Base-by-base conservation (phyloP, 2,329 filamentous ascomycete genomes). In the Ceratocystis eucalypticola region DNA sequence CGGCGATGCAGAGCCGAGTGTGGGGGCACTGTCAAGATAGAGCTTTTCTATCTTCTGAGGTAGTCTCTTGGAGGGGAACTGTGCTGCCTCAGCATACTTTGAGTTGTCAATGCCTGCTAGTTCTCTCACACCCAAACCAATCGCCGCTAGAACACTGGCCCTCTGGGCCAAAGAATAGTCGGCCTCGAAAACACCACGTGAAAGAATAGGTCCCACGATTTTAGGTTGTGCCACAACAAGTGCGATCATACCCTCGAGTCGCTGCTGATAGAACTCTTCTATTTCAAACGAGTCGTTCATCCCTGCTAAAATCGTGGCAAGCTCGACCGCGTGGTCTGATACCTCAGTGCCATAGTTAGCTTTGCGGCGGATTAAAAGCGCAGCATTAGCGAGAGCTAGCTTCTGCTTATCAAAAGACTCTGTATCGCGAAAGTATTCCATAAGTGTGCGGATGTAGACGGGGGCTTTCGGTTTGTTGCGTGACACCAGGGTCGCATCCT, bases 121-220 rank as follows among this genome's bases (percentile, higher is more conserved):
- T 75, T 97, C 92, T 67, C 93, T 84, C 1, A 89, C 89, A 37
- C 88, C 84, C 0, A 99, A 77, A 0, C 92, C 93, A 3, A 99
- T 78, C 0, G 89, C 86, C 22, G 90, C 87, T 64, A 99, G 85
- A 46, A 97, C 81, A 0, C 88, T 84, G 6, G 88, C 89, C 48
- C 94, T 83, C 74, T 97, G 93, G 0, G 87, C 84, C 46, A 97
- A 78, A 0, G 92, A 96, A 74, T 94, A 92, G 73, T 99, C 94
- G 17, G 92, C 92, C 53, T 91, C 87, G 73, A 96, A 97, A 73
- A 94, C 95, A 0, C 88, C 88, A 66, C 86, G 85, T 2, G 88
- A 85, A 67, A 95, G 89, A 88, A 90, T 95, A 15, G 85, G 88
- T 0, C 86, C 92, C 83, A 96, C 90, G 64, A 83, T 80, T 62